Base-by-base conservation (phyloP, 2,329 filamentous ascomycete species). In the Xylaria digitata region DNA sequence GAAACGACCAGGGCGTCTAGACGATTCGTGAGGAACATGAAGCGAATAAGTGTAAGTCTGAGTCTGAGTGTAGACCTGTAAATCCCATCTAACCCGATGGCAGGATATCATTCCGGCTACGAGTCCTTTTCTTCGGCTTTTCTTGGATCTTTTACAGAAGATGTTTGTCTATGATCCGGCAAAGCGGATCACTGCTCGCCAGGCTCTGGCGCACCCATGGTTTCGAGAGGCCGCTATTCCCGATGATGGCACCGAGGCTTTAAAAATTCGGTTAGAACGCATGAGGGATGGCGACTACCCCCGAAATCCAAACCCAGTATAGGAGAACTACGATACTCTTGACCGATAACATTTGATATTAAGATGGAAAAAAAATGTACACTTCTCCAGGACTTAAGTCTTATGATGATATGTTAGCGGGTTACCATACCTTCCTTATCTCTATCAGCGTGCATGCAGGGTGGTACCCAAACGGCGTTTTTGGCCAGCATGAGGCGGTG, bases 11-110 rank as follows among this genome's bases (percentile, higher is more conserved):
- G 89, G 63, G 88, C 89, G 3, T 91, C 89, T 0, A 82, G 85
- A 68, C 82, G 88, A 72, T 92, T 91, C 73, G 89, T 92, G 13
- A 89, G 89, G 77, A 89, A 88, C n/a, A 92, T 92, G 89, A 91
- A 91, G 77, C 83, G 83, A 62, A 79, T 92, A 32, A 82, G 86
- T 67, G 89, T 91, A 80, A 70, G 86, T 80, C 17, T 11, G 3
- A 50, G 4, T 5, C 30, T 13, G 2, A 26, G n/a, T n/a, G n/a
- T n/a, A n/a, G 34, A 21, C 11, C 4, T 1, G n/a, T 8, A 19
- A 40, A 13, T 19, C 54, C 4, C 6, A 55, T 71, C 66, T 80
- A 61, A 75, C 63, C 21, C 52, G 21, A n/a, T 43, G 42, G 19
- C 45, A 91, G 89, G 88, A 90, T 68, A 90, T 90, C 59, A 89